Conservation (phyloP, 2,329 filamentous ascomycete species). For the Aspergillus piperis region DNA sequence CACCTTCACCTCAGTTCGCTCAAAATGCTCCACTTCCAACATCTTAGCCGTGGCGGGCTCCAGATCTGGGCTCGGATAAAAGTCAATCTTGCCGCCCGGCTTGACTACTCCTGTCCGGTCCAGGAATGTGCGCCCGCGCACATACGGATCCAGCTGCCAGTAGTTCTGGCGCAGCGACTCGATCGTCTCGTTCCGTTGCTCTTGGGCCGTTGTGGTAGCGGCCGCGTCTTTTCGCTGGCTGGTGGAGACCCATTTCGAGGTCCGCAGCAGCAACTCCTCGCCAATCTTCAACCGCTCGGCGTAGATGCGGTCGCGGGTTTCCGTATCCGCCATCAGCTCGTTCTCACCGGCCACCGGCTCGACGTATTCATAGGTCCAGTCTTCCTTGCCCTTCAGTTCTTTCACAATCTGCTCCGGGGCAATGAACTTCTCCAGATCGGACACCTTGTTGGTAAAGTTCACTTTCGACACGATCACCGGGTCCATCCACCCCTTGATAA, state of each 20-base stretch:
- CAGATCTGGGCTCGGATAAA: conserved; percentile 56
- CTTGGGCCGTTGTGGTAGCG: conserved; percentile 52
- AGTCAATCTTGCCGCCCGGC: conserved; percentile 66
- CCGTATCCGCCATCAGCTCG: conserved; percentile 65
- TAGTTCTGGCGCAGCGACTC: conserved; percentile 71
- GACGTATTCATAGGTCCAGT: conserved; percentile 77
- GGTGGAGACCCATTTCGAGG: conserved; percentile 69
- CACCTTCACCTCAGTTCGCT: conserved; percentile 15
- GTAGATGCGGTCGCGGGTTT: conserved; percentile 63
- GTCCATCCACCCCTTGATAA: conserved; percentile 93
- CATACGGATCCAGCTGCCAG: conserved; percentile 84
- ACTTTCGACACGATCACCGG: conserved; percentile 93
- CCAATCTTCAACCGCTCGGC: conserved; percentile 65
- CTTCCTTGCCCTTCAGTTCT: conserved; percentile 79
- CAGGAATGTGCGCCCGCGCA: conserved; percentile 76
- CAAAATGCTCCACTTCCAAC: conserved; percentile 22
- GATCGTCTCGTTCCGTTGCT: conserved; percentile 63
- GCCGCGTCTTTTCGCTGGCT: conserved; percentile 45
- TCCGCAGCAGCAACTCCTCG: conserved; percentile 70
- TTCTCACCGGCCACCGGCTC: conserved; percentile 78
- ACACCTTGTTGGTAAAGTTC: conserved; percentile 77
- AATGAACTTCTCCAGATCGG: conserved; percentile 76
- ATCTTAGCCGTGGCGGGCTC: conserved; percentile 13
- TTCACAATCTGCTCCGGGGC: conserved; percentile 67
- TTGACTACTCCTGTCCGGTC: conserved; percentile 75